These are phyloP conservation scores for Dioscorea zingiberensis DNA, from an alignment of 106 monocot species.

Conservation along the genomic window DNA sequence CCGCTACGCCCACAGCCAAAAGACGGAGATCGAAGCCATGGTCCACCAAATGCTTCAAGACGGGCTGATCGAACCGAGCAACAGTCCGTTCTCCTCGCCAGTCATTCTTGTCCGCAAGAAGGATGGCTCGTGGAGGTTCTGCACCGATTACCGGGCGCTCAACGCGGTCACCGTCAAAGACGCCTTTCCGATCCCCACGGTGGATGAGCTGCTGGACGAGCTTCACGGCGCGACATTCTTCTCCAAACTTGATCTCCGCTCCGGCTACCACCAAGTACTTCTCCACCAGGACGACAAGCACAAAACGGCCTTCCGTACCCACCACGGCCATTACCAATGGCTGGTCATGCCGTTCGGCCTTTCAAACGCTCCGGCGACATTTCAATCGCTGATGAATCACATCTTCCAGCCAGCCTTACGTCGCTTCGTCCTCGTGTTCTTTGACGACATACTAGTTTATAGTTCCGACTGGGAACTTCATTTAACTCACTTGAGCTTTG, in stretches of 20 bases:
- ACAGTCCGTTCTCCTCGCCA: background rate
- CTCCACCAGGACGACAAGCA: no score
- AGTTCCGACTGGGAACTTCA: background rate
- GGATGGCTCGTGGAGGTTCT: background rate
- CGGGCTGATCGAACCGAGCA: background rate
- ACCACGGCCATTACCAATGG: no score
- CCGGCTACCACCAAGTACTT: no score
- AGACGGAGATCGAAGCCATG: background rate
- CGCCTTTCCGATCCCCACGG: no score
- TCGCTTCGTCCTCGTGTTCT: background rate
- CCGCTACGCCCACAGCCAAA: background rate
- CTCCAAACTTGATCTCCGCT: no score
- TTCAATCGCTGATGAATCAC: background rate
- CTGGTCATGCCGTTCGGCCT: no score
- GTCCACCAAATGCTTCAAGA: background rate
- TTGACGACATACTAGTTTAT: slow-evolving; percentile 4
- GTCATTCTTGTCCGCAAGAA: background rate
- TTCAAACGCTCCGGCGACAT: background rate
- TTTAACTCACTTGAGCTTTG: background rate
- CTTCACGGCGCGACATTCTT: no score
- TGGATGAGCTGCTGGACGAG: no score
- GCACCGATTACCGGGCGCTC: background rate
- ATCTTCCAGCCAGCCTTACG: background rate
- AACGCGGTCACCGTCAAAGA: slow-evolving; percentile 1
- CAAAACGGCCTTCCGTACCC: no score